These are phyloP conservation scores for Colletotrichum cereale DNA, from an alignment of 2,329 filamentous ascomycete genomes.

Conservation along the genomic window DNA sequence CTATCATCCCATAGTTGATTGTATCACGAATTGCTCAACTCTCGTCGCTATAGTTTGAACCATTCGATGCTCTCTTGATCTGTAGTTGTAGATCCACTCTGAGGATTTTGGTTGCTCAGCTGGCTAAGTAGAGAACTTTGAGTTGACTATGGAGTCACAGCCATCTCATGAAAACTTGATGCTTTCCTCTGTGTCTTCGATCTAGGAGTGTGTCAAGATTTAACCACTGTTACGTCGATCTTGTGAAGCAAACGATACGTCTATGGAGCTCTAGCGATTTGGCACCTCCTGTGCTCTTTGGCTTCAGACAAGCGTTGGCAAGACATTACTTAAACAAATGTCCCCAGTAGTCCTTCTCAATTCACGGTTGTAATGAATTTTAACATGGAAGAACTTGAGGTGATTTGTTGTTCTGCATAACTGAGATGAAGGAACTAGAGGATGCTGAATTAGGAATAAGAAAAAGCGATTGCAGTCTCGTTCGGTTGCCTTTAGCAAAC, in stretches of 20 bases:
- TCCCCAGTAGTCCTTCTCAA: too few species aligned
- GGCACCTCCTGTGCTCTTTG: too few species aligned
- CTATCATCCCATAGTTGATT: background rate
- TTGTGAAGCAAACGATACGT: too few species aligned
- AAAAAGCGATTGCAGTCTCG: background rate
- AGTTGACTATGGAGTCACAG: background rate
- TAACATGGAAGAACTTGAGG: background rate
- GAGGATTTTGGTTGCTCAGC: too few species aligned
- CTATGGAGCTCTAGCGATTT: too few species aligned
- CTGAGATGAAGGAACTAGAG: background rate
- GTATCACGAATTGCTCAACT: background rate
- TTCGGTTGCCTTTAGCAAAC: background rate
- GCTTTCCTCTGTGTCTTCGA: background rate
- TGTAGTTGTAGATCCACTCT: too few species aligned
- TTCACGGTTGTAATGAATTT: background rate
- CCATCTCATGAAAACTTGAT: too few species aligned
- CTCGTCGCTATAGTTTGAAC: background rate
- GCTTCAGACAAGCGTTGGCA: too few species aligned
- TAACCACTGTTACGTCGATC: too few species aligned
- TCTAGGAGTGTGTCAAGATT: background rate
- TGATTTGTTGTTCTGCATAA: too few species aligned
- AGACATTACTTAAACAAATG: too few species aligned
- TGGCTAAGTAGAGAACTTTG: too few species aligned
- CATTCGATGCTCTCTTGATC: background rate
- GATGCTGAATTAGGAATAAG: background rate